Base-by-base conservation (phyloP, 345 rosid species). In the Arabidopsis suecica region DNA sequence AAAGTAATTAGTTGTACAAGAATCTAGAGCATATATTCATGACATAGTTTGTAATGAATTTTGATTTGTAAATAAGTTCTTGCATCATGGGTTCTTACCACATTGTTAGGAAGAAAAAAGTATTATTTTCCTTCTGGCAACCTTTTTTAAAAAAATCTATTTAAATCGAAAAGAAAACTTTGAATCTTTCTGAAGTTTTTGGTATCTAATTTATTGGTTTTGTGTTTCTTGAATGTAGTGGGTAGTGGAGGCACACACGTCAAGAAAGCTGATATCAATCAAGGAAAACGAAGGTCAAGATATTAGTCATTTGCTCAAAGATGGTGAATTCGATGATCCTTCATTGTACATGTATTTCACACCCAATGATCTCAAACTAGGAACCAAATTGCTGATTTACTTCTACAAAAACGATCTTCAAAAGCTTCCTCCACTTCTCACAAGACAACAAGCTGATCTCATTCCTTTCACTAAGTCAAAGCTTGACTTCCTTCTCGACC, bases 391-490 rank as follows among this genome's bases (percentile, higher is more conserved):
- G 40, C 73, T 65, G 2, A 1, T 88, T 18, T 86, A 78, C 72
- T 83, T 90, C 65, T 38, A 85, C 70, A 48, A 34, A 18, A 79
- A 73, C 45, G 75, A 82, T 55, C 80, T 78, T 57, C 73, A 80
- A 10, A 78, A 37, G 22, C 73, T 86, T 34, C 88, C 90, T 56
- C 84, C 57, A 67, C 71, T 88, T 54, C 84, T 93, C 16, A 62
- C 93, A 5, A 83, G 86, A 76, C 72, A 86, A 62, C 84, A 88
- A 83, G 83, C 95, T 32, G 66, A 80, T 54, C 81, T 84, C 8
- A 83, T 88, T 44, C 95, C 96, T 57, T 90, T 93, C 71, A 81
- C 89, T 4, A 83, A 68, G 2, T 25, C 79, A n/a, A 50, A 84
- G 22, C 84, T 88, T 33, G 76, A 86, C 42, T 78, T 67, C 33